Base-by-base conservation (phyloP, 2,329 filamentous ascomycete genomes). In the Beauveria sp. region DNA sequence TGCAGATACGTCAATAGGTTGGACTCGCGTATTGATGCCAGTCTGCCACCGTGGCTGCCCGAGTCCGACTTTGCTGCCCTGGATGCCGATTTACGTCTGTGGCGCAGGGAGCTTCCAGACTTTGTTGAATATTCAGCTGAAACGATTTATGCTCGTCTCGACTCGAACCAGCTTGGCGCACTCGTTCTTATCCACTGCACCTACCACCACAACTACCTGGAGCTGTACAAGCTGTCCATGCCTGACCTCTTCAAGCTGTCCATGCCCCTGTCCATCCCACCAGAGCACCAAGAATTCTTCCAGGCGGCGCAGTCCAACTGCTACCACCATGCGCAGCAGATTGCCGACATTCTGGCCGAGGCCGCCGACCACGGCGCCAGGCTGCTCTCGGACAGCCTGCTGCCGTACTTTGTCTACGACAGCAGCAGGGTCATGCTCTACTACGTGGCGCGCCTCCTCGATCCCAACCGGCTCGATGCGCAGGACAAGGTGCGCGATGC, bases 371-470 rank as follows among this genome's bases (percentile, higher is more conserved):
- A 78, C 63, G 77, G 76, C 16, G 66, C 70, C 5, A 67, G 73
- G 4, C 72, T 76, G 41, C 64, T 80, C 26, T 76, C 76, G 0
- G 77, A 80, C 51, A 77, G 75, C 50, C 67, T 78, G 66, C 69
- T 79, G 34, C 77, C 77, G 1, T 78, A 76, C 18, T 79, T 79
- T 62, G 72, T 76, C 2, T 79, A 78, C 64, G 77, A 79, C 59
- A 79, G 77, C 63, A 78, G 75, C 54, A 72, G 77, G 5, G 74
- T 79, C 43, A 78, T 80, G 74, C 66, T 80, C 1, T 79, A 80
- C 65, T 79, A 79, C 61, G 71, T 78, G n/a, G 77, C 75, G 4
- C 72, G 76, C 18, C 65, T 79, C 7, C 68, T 78, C 6, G 75
- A 76, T 30, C 70, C 73, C 1, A 69, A 63, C 37, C 66, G 72